Conservation (phyloP, 345 rosid genomes). For the Rhodomyrtus tomentosa region DNA sequence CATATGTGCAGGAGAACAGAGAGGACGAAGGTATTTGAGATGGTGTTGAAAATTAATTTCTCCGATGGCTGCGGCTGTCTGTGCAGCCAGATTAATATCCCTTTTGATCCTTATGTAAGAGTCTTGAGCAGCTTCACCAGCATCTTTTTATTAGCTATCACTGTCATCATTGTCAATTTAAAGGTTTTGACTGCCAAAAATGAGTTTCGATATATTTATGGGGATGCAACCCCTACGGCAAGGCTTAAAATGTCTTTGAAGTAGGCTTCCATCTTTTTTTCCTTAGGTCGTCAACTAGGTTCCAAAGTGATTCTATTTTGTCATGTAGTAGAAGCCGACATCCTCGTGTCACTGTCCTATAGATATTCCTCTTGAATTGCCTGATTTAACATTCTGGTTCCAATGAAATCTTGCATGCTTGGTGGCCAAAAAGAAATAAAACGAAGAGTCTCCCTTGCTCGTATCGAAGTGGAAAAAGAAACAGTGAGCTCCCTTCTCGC, state of each 20-base stretch:
- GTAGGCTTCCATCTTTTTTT: background rate
- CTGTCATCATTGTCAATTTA: background rate
- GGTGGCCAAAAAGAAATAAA: background rate
- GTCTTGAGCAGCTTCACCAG: background rate
- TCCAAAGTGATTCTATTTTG: background rate
- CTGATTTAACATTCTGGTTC: background rate
- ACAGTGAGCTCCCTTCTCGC: background rate
- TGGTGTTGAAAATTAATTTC: slow-evolving; percentile 56
- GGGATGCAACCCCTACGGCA: background rate
- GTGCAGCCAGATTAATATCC: slow-evolving; percentile 43
- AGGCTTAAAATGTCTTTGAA: background rate
- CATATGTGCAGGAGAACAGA: slow-evolving; percentile 62
- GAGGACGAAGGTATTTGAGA: slow-evolving; percentile 49
- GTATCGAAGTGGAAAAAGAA: background rate
- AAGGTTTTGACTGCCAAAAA: background rate
- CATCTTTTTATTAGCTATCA: background rate
- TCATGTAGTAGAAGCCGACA: background rate
- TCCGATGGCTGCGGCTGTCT: slow-evolving; percentile 74
- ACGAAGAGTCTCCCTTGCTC: background rate
- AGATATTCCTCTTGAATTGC: background rate
- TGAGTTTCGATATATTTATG: background rate
- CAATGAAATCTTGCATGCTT: background rate
- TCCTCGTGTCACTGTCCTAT: background rate
- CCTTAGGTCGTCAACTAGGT: background rate
- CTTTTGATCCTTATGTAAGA: slow-evolving; percentile 67